Percentiles rank a stretch among this genome's conserved stretches.
phyloP scores from a whole-genome alignment of 352 stramenopile genomes.

The Blastocystis sp. region DNA sequence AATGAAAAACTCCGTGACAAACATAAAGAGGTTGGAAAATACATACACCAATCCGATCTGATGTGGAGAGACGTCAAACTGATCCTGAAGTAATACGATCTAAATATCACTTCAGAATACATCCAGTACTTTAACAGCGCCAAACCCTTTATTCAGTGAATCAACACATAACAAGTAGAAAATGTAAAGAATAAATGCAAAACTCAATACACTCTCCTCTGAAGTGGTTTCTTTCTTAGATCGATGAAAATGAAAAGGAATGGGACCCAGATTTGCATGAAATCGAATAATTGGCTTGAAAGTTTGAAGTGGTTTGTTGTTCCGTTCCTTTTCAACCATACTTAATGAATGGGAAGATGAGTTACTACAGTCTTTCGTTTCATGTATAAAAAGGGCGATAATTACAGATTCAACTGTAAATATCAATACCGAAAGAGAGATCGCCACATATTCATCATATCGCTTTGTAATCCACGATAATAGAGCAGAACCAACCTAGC shows the following conservation, averaged over 20 bases:
- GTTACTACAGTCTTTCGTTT: not conserved
- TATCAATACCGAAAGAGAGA: constrained; percentile 25
- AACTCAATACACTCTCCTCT: not conserved
- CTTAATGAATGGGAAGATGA: not conserved
- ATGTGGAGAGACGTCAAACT: constrained; percentile 43
- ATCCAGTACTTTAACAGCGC: not conserved
- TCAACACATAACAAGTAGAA: constrained; percentile 10
- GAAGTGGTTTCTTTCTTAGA: not conserved
- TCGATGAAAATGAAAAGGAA: not conserved
- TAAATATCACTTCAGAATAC: not conserved
- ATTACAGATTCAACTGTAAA: constrained; percentile 13
- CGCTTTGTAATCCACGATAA: constrained; percentile 37
- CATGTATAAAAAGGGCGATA: not conserved
- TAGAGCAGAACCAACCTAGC: constrained; percentile 13
- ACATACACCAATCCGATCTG: constrained; percentile 43
- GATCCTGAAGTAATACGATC: constrained; percentile 54
- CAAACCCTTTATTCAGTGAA: constrained; percentile 55
- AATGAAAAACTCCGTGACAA: constrained; percentile 50
- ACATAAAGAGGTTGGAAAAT: constrained; percentile 47
- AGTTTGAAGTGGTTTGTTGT: not conserved
- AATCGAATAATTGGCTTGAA: not conserved
- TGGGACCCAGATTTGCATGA: not conserved
- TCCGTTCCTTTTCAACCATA: not conserved
- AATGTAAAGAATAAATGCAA: constrained; percentile 3
- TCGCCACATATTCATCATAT: not conserved